A percentile compares a stretch with the other conserved stretches of the same genome.
phyloP scores from a whole-genome alignment of 352 stramenopile species.

The Globisporangium parvum region DNA sequence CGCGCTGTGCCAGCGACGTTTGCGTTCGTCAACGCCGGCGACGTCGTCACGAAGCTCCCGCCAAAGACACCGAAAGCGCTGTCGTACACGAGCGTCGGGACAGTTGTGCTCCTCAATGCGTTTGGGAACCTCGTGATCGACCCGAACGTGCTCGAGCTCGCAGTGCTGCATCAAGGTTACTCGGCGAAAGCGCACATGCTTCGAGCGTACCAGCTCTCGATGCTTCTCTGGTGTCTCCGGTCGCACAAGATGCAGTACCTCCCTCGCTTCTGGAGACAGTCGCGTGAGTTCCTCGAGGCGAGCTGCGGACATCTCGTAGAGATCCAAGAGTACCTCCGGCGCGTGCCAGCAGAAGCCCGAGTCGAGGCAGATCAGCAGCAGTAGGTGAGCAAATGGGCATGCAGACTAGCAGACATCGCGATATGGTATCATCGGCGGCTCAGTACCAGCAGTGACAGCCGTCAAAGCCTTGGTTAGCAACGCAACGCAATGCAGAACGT shows the following conservation, averaged over 20 bases:
- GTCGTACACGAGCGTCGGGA: slow-evolving; percentile 34
- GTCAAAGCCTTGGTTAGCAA: not conserved
- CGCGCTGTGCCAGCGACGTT: slow-evolving; percentile 27
- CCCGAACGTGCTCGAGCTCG: slow-evolving; percentile 31
- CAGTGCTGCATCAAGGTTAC: slow-evolving; percentile 28
- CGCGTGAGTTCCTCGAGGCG: slow-evolving; percentile 18
- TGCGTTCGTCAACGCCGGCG: slow-evolving; percentile 33
- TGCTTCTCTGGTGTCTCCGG: slow-evolving; percentile 36
- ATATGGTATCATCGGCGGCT: no score
- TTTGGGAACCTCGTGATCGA: slow-evolving; percentile 43
- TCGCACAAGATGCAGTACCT: slow-evolving; percentile 24
- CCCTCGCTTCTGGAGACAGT: slow-evolving; percentile 31
- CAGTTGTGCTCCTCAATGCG: slow-evolving; percentile 27
- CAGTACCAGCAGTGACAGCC: no score
- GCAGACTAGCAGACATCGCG: no score
- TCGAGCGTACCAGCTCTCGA: slow-evolving; percentile 31
- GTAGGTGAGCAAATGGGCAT: not conserved
- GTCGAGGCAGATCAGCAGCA: not conserved
- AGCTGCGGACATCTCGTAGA: slow-evolving; percentile 25
- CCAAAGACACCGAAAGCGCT: slow-evolving; percentile 32
- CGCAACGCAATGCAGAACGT: slow-evolving; percentile 6
- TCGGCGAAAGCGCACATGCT: slow-evolving; percentile 33
- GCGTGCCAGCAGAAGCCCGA: not conserved
- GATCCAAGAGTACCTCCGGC: slow-evolving; percentile 20
- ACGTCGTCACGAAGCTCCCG: slow-evolving; percentile 35